These are phyloP conservation scores for Pterocarpus santalinus DNA, from an alignment of 306 rosid species.

Conservation along the genomic window DNA sequence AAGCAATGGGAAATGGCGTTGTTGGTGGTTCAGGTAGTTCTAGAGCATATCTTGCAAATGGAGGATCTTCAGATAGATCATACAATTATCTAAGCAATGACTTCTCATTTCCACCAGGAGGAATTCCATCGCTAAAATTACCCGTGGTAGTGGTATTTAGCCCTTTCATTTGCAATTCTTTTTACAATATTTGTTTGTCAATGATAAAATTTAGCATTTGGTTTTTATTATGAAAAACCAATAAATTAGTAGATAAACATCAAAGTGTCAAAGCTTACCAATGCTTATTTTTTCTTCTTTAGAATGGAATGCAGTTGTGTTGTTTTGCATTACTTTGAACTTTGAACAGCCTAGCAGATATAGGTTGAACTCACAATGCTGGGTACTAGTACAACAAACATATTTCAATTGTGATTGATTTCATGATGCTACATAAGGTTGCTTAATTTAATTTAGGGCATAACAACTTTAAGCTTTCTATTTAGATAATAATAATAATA, in stretches of 20 bases:
- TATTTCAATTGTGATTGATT: constrained; percentile 14
- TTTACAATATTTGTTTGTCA: neutral
- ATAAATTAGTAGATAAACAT: constrained; percentile 18
- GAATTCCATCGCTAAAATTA: constrained; percentile 74
- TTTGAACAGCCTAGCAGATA: constrained; percentile 17
- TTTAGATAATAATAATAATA: neutral
- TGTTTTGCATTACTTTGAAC: constrained; percentile 15
- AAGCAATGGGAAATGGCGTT: constrained; percentile 80
- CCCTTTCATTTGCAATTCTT: constrained; percentile 41
- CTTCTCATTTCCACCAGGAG: constrained; percentile 79
- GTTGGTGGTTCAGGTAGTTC: constrained; percentile 80
- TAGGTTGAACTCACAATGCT: constrained; percentile 25
- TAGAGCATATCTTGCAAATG: constrained; percentile 74
- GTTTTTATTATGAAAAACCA: constrained; percentile 3
- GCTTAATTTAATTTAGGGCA: constrained; percentile 18
- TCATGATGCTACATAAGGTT: constrained; percentile 30
- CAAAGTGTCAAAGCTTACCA: constrained; percentile 9
- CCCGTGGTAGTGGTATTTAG: constrained; percentile 85
- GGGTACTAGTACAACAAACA: neutral
- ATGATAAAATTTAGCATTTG: constrained; percentile 2
- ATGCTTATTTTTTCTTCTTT: constrained; percentile 8
- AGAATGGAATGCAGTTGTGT: constrained; percentile 30
- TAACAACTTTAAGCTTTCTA: constrained; percentile 7
- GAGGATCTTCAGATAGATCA: constrained; percentile 75
- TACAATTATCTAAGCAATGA: constrained; percentile 67